Percentiles rank a stretch among this genome's conserved stretches.
phyloP scores from a whole-genome alignment of 2,329 filamentous ascomycete species.

The Helotiales sp. region DNA sequence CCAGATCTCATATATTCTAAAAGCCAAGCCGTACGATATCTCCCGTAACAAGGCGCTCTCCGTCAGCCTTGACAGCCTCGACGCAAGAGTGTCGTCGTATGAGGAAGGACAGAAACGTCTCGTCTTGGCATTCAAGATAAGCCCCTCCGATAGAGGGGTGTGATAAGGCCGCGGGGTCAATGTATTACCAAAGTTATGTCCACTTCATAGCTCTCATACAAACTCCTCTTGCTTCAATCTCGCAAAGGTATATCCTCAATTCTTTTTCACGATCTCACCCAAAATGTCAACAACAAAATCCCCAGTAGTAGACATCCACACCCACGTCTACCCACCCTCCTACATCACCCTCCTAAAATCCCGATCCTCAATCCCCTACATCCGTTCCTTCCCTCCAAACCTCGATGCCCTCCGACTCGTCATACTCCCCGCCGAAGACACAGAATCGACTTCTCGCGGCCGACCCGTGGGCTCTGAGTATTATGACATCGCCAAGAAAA shows the following conservation, averaged over 20 bases:
- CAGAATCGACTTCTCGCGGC: slow-evolving; percentile 62
- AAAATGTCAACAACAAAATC: slow-evolving; percentile 33
- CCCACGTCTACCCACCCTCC: slow-evolving; percentile 67
- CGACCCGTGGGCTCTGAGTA: slow-evolving; percentile 83
- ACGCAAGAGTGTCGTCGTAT: slow-evolving; percentile 11
- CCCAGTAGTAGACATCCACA: slow-evolving; percentile 65
- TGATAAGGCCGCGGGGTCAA: slow-evolving; percentile 17
- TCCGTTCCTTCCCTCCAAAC: slow-evolving; percentile 60
- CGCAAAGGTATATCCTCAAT: too few species aligned
- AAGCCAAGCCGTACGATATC: not conserved
- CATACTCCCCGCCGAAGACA: slow-evolving; percentile 59
- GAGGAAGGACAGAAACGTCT: slow-evolving; percentile 1
- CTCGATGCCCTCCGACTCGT: slow-evolving; percentile 62
- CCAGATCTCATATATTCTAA: not conserved
- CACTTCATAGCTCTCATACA: too few species aligned
- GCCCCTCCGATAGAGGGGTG: slow-evolving; percentile 5
- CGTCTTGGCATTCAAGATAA: slow-evolving; percentile 19
- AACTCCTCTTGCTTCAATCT: not conserved
- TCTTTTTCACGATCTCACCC: too few species aligned
- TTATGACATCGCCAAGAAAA: slow-evolving; percentile 75
- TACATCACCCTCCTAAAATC: slow-evolving; percentile 62
- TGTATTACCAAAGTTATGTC: slow-evolving; percentile 1
- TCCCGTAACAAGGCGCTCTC: slow-evolving; percentile 11
- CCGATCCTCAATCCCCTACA: slow-evolving; percentile 65
- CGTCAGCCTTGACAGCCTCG: slow-evolving; percentile 6